phyloP scores from a whole-genome alignment of 441 rosid genomes.

The Pelargonium australe region DNA sequence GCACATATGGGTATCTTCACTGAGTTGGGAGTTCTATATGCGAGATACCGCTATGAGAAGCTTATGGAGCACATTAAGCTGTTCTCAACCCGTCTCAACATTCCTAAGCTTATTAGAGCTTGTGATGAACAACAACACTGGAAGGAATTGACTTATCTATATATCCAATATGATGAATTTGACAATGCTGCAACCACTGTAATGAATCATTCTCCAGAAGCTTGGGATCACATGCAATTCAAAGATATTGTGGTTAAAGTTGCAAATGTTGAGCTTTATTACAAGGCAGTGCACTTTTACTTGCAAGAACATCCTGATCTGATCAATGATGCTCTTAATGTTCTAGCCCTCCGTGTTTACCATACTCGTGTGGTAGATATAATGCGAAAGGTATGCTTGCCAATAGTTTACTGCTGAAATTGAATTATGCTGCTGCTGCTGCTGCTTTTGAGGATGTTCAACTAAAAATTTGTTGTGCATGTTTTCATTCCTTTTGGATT shows the following conservation, averaged over 20 bases:
- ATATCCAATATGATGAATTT: constrained; percentile 90
- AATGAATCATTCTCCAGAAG: constrained; percentile 99
- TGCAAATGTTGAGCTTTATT: constrained; percentile 93
- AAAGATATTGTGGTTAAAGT: constrained; percentile 90
- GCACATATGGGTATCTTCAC: constrained; percentile 99
- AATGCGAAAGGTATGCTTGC: constrained; percentile 71
- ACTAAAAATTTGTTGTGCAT: too few relatives aligned
- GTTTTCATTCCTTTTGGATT: constrained; percentile 20
- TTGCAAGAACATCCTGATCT: constrained; percentile 98
- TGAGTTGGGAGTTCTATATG: constrained; percentile 95
- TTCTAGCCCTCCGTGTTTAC: constrained; percentile 89
- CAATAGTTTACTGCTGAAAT: too few relatives aligned
- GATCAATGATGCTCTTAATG: constrained; percentile 88
- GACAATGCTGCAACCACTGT: constrained; percentile 99
- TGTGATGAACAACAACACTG: constrained; percentile 99
- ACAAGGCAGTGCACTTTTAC: constrained; percentile 98
- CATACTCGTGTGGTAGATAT: constrained; percentile 97
- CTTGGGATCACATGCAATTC: constrained; percentile 99
- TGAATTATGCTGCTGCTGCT: too few relatives aligned
- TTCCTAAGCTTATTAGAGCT: constrained; percentile 94
- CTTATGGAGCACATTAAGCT: constrained; percentile 99
- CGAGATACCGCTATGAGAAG: constrained; percentile 94
- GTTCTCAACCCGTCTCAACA: constrained; percentile 95
- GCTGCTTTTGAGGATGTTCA: too few relatives aligned
- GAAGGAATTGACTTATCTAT: constrained; percentile 87